phyloP scores from a whole-genome alignment of 1,139 yeast genomes.

The Yamadazyma spencermartinsiae region DNA sequence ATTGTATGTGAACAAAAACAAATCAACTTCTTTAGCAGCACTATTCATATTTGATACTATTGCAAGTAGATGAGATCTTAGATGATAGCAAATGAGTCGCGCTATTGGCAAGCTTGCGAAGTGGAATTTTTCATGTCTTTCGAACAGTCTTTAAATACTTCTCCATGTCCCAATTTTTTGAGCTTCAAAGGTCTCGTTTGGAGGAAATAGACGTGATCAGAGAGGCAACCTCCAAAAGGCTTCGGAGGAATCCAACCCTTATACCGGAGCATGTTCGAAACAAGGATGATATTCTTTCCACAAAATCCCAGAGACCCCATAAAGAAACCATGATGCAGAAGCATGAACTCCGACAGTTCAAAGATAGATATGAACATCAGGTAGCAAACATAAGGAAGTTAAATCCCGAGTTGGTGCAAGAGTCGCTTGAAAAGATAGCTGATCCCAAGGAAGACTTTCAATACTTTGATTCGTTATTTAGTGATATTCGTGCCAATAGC shows the following conservation, averaged over 20 bases:
- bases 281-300: conserved; percentile 14
- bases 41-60: background rate
- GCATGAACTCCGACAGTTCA: conserved; percentile 63
- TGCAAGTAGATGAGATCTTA: background rate
- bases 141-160: conserved; percentile 2
- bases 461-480: conserved; percentile 45
- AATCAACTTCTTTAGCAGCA: conserved; percentile 8
- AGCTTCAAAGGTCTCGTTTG: conserved; percentile 34
- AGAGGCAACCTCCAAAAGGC: conserved; percentile 29
- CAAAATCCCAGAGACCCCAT: conserved; percentile 33
- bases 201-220: conserved; percentile 43
- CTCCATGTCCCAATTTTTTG: conserved; percentile 34
- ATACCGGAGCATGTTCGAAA: conserved; percentile 12
- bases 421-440: conserved; percentile 24
- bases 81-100: background rate
- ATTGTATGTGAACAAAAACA: conserved; percentile 43
- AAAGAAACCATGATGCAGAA: conserved; percentile 56
- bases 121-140: background rate
- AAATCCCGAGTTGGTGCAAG: conserved; percentile 8
- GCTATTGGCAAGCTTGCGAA: background rate
- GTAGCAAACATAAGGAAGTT: conserved; percentile 2
- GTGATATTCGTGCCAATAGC: conserved; percentile 29
- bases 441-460: conserved; percentile 33
- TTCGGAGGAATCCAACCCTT: conserved; percentile 29
- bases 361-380: conserved; percentile 41